Evolutionary conservation across 164 flowering plant species (phyloP).

Genomic region (Stephania cephalantha): DNA sequence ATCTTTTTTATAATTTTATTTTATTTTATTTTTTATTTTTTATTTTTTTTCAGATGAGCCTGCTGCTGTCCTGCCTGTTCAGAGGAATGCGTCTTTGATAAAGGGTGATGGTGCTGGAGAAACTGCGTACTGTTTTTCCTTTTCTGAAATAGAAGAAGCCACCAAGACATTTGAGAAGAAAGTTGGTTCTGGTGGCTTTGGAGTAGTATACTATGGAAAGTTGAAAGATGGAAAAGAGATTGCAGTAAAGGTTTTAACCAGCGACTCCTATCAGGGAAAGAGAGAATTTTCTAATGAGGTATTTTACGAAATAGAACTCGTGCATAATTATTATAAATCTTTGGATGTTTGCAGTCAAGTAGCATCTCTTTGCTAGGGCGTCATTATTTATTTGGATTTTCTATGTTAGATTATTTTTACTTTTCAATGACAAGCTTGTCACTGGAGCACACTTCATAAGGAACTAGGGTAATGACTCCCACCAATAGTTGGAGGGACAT

Average conservation of each 20-base stretch:
- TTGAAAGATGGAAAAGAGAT: slow-evolving; percentile 82
- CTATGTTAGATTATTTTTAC: not conserved
- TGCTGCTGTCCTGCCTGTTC: slow-evolving; percentile 29
- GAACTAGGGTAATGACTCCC: not conserved
- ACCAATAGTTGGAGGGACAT: not conserved
- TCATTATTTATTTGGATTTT: not conserved
- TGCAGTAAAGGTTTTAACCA: slow-evolving; percentile 86
- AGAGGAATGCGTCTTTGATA: slow-evolving; percentile 41
- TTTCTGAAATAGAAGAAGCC: slow-evolving; percentile 70
- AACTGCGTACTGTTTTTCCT: slow-evolving; percentile 72
- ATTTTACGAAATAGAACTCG: not conserved
- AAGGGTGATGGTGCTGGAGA: slow-evolving; percentile 46
- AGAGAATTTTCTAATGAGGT: slow-evolving; percentile 95
- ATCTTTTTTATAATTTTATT: too few species aligned
- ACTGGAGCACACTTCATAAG: not conserved
- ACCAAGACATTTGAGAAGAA: slow-evolving; percentile 72
- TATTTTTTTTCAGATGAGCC: slow-evolving; percentile 29
- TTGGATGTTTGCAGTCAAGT: not conserved
- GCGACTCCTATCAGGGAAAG: slow-evolving; percentile 85
- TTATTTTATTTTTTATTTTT: slow-evolving; percentile 3
- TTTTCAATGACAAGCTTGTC: not conserved
- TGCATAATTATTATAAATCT: not conserved
- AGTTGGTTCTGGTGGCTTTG: slow-evolving; percentile 97
- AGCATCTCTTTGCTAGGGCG: not conserved
- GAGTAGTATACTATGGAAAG: slow-evolving; percentile 88